Percentiles rank a stretch among this genome's conserved stretches.
These are phyloP conservation scores for Rhytidiadelphus loreus DNA, from an alignment of 225 moss, liverwort and hornwort species.

Conservation along the genomic window DNA sequence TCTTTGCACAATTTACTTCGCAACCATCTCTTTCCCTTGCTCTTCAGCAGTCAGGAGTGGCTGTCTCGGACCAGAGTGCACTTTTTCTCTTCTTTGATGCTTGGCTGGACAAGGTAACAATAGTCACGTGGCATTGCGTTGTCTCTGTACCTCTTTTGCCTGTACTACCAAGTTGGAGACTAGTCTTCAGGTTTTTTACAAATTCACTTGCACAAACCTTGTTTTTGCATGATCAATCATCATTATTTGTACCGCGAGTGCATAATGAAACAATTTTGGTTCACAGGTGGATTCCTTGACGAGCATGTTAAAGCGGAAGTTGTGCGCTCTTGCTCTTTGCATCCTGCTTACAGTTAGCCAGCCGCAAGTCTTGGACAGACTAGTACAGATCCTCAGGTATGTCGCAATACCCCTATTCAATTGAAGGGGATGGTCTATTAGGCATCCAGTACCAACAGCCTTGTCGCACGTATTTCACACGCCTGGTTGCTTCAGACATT, in stretches of 20 bases:
- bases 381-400: constrained; percentile 95
- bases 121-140: not conserved
- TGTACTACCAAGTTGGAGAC: not conserved
- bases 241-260: not conserved
- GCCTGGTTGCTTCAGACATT: not conserved
- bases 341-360: constrained; percentile 83
- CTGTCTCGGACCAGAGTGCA: constrained; percentile 79
- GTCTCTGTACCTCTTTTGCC: not conserved
- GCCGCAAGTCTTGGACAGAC: constrained; percentile 91
- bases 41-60: constrained; percentile 89
- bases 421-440: not conserved
- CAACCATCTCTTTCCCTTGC: constrained; percentile 90
- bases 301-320: constrained; percentile 82
- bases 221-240: not conserved
- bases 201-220: not conserved
- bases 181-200: not conserved
- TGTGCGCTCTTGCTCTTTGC: constrained; percentile 95
- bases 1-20: constrained; percentile 90
- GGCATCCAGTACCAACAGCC: not conserved
- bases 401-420: not conserved
- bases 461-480: not conserved
- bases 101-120: constrained; percentile 97
- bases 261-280: not conserved
- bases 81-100: constrained; percentile 99
- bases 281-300: constrained; percentile 91